Base-by-base conservation (phyloP, 1,139 yeast species). In the Yarrowia galli region DNA sequence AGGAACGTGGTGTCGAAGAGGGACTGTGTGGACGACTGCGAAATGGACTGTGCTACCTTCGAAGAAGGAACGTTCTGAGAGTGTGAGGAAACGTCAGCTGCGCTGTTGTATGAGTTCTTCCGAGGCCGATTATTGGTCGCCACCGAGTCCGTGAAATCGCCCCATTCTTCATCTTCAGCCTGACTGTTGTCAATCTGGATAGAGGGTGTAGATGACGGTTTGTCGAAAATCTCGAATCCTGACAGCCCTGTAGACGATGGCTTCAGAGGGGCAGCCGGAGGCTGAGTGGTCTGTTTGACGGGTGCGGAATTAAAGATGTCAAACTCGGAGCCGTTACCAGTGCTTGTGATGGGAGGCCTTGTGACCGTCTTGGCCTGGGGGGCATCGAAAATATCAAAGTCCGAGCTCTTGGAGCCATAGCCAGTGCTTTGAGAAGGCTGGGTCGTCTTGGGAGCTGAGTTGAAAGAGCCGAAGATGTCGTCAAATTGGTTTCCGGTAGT, bases 1-100 rank as follows among this genome's bases (percentile, higher is more conserved):
- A 58, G 42, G 32, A 58, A 58, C 3, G 64, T 58, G 15, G 64
- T 58, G 36, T 58, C 64, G 36, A 58, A 58, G 10, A 58, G 28
- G 1, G 64, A 42, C 64, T 28, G 51, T 3, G 64, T 58, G 2
- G 64, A 58, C 8, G 64, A 58, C 42, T 42, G 51, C 3, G 64
- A 58, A 7, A 58, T 58, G 18, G 64, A 42, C 32, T 58, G 64
- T 2, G 64, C 64, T 16, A 58, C 51, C 9, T 28, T 7, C 0
- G 64, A 28, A 9, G 64, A 58, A 5, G 64, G 64, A 0, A 58
- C 16, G 15, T 58, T 58, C 42, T 12, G 35, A 2, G 38, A 9
- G 36, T 12, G 28, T 8, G 46, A 28, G 0, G 36, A 2, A 3
- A 18, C 46, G 4, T 7, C 23, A 13, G 48, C 43, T 10, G 61